Percentiles rank a stretch among this genome's conserved stretches.
Conservation (phyloP, 2,329 filamentous ascomycete genomes). For the Fusarium sp. region DNA sequence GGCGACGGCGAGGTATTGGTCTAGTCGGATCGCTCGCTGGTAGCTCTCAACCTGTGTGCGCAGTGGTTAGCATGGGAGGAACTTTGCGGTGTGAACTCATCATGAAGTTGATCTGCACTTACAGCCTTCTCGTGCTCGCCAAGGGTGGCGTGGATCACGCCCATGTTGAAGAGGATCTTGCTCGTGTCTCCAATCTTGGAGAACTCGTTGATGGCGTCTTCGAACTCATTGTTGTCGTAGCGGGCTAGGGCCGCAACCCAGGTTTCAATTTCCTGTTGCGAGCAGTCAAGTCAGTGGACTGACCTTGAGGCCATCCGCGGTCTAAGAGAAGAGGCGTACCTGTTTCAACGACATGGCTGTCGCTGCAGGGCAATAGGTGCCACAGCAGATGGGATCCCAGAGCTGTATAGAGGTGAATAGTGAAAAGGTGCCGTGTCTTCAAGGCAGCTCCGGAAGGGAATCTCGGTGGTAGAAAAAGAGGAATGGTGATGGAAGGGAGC, state of each 20-base stretch:
- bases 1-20: conserved; percentile 95
- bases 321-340: conserved; percentile 53
- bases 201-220: conserved; percentile 86
- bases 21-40: conserved; percentile 88
- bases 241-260: conserved; percentile 92
- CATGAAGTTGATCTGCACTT: conserved; percentile 54
- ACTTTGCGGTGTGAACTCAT: neutral
- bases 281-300: conserved; percentile 29
- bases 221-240: conserved; percentile 98
- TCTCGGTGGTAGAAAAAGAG: conserved; percentile 31
- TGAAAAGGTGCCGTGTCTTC: conserved; percentile 8
- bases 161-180: conserved; percentile 98
- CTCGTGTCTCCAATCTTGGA: conserved; percentile 92
- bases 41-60: conserved; percentile 85
- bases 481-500: conserved; percentile 33
- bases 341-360: conserved; percentile 70
- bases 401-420: conserved; percentile 4
- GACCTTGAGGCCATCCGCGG: conserved; percentile 8
- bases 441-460: conserved; percentile 16
- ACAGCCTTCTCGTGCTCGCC: conserved; percentile 97
- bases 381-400: conserved; percentile 25
- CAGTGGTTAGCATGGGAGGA: conserved; percentile 31
- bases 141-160: conserved; percentile 95
- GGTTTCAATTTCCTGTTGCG: conserved; percentile 90
- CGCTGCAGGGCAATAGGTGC: conserved; percentile 39